Evolutionary conservation across 1,139 yeast genomes (phyloP), one percentile per base, ranked within the genome.

Genomic region (Lodderomyces jiufengensis): DNA sequence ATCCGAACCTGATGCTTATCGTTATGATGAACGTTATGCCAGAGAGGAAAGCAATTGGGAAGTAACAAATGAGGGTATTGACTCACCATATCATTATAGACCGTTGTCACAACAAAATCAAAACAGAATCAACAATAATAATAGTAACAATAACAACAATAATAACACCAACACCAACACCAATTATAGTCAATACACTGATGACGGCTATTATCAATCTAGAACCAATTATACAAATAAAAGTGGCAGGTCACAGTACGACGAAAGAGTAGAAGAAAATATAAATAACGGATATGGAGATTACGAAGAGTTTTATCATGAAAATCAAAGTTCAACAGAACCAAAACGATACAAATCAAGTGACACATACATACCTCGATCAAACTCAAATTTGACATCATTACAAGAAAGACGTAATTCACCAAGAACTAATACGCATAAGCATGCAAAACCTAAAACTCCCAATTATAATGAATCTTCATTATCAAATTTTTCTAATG

Each of bases 11-110:
- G 38, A 30, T 9, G 27, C 24, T 9, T 7, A 5, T 18, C 20
- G 20, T 18, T 18, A 18, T 18, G 24, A 33, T 16, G 28, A 31
- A 13, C 24, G 24, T 18, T 33, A 27, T 22, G 32, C 32, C 14
- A 28, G n/a, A 5, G 18, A 10, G 5, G 28, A 15, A 3, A 10
- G 20, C n/a, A 20, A 6, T 26, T 13, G 9, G 10, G 9, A 26
- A 13, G n/a, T 8, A 4, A 5, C 20, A 5, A 18, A 11, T 5
- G 12, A 10, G 5, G 5, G 10, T 11, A 26, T 3, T 14, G 20
- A 13, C 14, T 26, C 18, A 11, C 18, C 9, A 11, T 13, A 11
- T n/a, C 27, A 25, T 25, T 7, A 7, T n/a, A 13, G 11, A 25
- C 27, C 12, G 5, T 11, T 11, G n/a, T n/a, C n/a, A n/a, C n/a